Evolutionary conservation across 176 grass and related monocot species (phyloP), one percentile per base, ranked within the genome.

Genomic region (Rhynchospora breviuscula): DNA sequence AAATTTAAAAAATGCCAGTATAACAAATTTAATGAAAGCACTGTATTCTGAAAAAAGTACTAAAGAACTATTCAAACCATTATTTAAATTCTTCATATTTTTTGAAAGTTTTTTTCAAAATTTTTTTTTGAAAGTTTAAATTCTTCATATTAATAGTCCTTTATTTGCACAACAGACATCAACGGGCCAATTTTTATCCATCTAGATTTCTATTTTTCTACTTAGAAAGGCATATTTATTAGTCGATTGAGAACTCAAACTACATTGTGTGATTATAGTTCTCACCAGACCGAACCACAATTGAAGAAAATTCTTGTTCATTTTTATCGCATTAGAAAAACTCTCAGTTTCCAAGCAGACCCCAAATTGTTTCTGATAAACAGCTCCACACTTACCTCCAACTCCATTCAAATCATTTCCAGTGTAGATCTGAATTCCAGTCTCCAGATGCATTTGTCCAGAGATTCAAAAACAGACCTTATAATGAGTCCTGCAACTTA

Each of bases 261-360:
- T 91, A 8, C 92, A 98, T 95, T 48, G 82, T 89, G 76, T 98
- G 90, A 72, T 84, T 88, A 67, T 95, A 91, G 89, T 98, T 95
- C 15, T 87, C 90, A 66, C 90, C 91, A 82, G 92, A 90, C 57
- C 84, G 85, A 63, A 95, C 84, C 11, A 90, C 74, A 48, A 98
- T 79, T 6, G 87, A 83, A 25, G 90, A 92, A 25, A 98, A 95
- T 15, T 91, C 88, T 7, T 72, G 75, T 58, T 93, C 86, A 78
- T n/a, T n/a, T 94, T 94, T 46, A 98, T 91, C 54, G 92, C 92
- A 90, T 98, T 90, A 2, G 90, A 92, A 65, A 98, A 98, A 21
- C 95, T 92, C 85, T 98, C 90, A 46, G 95, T 98, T 88, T 98
- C 92, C 74, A 98, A 84, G 83, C 95, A 98, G 61, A 91, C 83